These are phyloP conservation scores for Viola odorata DNA, from an alignment of 345 rosid genomes.

Conservation along the genomic window DNA sequence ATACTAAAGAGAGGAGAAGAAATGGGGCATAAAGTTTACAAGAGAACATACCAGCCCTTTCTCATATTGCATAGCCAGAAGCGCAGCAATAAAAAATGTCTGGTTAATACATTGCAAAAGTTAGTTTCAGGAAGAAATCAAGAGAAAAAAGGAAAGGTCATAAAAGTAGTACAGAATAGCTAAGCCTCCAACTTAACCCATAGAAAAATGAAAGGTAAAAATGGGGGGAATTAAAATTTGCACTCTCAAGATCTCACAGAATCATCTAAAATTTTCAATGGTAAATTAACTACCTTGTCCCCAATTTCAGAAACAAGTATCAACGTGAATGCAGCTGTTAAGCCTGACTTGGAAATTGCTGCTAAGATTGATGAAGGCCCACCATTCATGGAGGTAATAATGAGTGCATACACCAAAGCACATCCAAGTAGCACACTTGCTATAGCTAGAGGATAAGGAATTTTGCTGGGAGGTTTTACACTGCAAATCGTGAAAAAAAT, in stretches of 20 bases:
- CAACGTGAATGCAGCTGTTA: slow-evolving; percentile 91
- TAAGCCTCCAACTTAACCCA: too few relatives aligned
- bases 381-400: slow-evolving; percentile 65
- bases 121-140: slow-evolving; percentile 18
- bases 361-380: slow-evolving; percentile 73
- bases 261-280: not conserved
- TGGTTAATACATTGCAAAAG: slow-evolving; percentile 25
- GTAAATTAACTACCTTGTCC: slow-evolving; percentile 64
- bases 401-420: slow-evolving; percentile 59
- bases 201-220: too few relatives aligned
- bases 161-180: too few relatives aligned
- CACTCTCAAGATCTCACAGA: too few relatives aligned
- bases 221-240: too few relatives aligned
- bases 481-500: slow-evolving; percentile 45
- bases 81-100: slow-evolving; percentile 98
- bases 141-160: too few relatives aligned
- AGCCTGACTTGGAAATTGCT: slow-evolving; percentile 87
- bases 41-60: slow-evolving; percentile 72
- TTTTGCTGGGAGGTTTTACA: slow-evolving; percentile 43
- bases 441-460: slow-evolving; percentile 75
- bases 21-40: not conserved
- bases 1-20: slow-evolving; percentile 7
- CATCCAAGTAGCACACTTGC: slow-evolving; percentile 68
- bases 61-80: slow-evolving; percentile 96
- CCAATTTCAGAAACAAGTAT: slow-evolving; percentile 98